Percentiles rank a stretch among this genome's conserved stretches.
phyloP scores from a whole-genome alignment of 2,329 filamentous ascomycete genomes.

The Alternaria sp. region DNA sequence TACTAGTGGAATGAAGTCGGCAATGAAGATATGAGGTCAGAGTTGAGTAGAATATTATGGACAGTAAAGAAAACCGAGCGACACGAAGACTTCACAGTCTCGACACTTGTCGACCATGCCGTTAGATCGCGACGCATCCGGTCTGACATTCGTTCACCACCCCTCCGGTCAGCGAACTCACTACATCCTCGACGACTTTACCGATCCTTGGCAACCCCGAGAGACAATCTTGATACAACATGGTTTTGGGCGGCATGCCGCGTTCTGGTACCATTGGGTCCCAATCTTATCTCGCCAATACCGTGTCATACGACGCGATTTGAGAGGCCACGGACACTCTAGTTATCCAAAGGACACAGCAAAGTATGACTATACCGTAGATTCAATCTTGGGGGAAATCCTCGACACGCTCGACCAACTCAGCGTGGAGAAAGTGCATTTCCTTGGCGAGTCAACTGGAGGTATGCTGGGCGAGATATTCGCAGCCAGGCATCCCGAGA shows the following conservation, averaged over 20 bases:
- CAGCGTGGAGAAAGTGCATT: conserved; percentile 42
- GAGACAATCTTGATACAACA: conserved; percentile 51
- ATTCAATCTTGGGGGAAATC: conserved; percentile 45
- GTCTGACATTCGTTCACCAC: conserved; percentile 41
- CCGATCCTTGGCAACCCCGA: conserved; percentile 42
- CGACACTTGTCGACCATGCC: conserved; percentile 23
- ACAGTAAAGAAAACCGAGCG: background rate
- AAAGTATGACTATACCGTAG: conserved; percentile 28
- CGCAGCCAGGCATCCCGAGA: conserved; percentile 42
- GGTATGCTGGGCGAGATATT: conserved; percentile 48
- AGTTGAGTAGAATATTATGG: background rate
- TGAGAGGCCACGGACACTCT: conserved; percentile 47
- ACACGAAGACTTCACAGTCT: background rate
- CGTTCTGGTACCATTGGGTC: conserved; percentile 51
- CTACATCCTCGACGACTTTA: conserved; percentile 39
- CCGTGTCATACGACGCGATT: conserved; percentile 46
- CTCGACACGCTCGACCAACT: conserved; percentile 48
- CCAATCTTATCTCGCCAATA: conserved; percentile 42
- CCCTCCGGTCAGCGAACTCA: conserved; percentile 42
- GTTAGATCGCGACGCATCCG: conserved; percentile 26
- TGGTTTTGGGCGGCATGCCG: conserved; percentile 47
- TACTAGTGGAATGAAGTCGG: background rate
- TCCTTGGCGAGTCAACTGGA: conserved; percentile 46
- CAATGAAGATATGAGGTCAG: background rate
- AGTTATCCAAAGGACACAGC: conserved; percentile 23